Evolutionary conservation across 2,329 filamentous ascomycete species (phyloP), one percentile per base, ranked within the genome.

Genomic region (Xenosphaeropsis pyriputrescens): DNA sequence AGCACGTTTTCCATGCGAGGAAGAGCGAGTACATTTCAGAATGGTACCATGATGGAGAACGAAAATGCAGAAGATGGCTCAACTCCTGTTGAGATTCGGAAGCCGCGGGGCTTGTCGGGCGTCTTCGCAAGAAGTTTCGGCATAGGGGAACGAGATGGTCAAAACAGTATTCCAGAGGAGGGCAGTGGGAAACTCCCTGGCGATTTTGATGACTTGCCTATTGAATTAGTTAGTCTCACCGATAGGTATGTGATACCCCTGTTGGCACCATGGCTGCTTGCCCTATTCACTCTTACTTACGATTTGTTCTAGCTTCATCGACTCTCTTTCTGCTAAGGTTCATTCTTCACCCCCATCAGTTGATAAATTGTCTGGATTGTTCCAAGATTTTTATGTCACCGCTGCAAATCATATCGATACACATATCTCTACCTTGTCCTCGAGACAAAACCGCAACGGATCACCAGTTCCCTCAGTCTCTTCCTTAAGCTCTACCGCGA

Each of bases 351-450:
- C 91, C 5, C 79, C 91, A 1, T 83, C 74, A 34, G 81, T 93
- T 52, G 85, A 93, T 35, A 79, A 73, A 44, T 69, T 96, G 13
- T 81, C 86, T 7, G 70, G 74, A n/a, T 68, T 91, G 38, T 96
- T 96, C 55, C 91, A 98, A 59, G 85, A 93, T 40, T 98, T 96
- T 57, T 98, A 98, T 55, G 64, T 71, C 32, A 72, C 78, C 40
- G 85, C 88, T 16, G 80, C 85, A 9, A 70, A 76, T 2, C 84
- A 91, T 49, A 88, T 96, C 41, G 73, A 75, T 38, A 94, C 85
- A 1, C 88, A 96, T 55, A 84, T 95, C 45, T 81, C 79, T 29
- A 75, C 80, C 2, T 66, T 95, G 12, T 80, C 82, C 2, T 80
- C 79, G 15, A 73, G 77, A 32, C 74, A 91, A 47, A 81, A 73